Conservation (phyloP, 129 eudicot genomes). For the Flaveria brownii region DNA sequence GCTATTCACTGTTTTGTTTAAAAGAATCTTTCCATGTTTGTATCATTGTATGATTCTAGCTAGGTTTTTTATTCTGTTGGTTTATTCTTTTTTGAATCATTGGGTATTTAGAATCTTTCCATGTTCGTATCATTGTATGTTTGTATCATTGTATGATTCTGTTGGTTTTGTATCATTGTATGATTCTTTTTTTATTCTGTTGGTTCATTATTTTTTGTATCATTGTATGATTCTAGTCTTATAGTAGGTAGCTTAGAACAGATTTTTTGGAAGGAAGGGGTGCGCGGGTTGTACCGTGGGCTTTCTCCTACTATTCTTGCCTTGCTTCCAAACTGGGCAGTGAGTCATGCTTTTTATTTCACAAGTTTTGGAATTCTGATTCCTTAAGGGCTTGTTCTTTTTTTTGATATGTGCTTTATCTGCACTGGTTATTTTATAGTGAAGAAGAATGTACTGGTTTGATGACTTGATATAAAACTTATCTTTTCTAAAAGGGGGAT, state of each 20-base stretch:
- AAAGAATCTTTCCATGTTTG: no score
- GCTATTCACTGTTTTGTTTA: no score
- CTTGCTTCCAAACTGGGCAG: constrained; percentile 98
- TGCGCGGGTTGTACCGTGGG: constrained; percentile 97
- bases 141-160: no score
- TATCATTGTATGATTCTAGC: no score
- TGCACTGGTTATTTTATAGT: background rate
- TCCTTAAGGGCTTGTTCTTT: constrained; percentile 11
- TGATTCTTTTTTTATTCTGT: background rate
- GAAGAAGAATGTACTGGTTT: background rate
- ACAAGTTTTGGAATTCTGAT: background rate
- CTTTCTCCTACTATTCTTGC: constrained; percentile 94
- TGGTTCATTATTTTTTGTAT: background rate
- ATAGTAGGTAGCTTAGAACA: constrained; percentile 86
- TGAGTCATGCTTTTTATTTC: constrained; percentile 43
- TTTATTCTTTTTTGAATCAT: no score
- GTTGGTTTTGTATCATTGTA: no score
- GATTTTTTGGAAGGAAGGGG: constrained; percentile 74
- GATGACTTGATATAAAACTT: background rate
- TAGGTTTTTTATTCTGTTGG: no score
- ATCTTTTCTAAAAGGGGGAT: background rate
- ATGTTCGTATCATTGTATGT: no score
- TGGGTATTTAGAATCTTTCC: background rate
- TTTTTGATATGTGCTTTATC: background rate
- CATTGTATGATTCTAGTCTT: constrained; percentile 53